A percentile compares a stretch with the other conserved stretches of the same genome.
Evolutionary conservation across 768 basidiomycete species (phyloP).

Genomic region (Amanita pallidorosea): DNA sequence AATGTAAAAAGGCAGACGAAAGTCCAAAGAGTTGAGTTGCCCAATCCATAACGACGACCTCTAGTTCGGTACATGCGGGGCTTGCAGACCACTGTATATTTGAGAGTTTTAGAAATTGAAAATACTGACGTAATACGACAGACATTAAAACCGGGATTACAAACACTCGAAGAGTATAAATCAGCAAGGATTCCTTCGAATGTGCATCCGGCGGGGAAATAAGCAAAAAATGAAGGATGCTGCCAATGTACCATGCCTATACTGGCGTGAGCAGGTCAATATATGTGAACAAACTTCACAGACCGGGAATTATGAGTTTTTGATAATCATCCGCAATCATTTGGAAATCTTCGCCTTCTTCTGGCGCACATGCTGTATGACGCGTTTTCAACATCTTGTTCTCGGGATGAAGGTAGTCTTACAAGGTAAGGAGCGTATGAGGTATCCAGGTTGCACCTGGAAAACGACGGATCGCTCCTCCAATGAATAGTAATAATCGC

Average conservation of each 20-base stretch:
- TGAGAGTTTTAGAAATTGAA: background rate
- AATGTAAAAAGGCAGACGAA: conserved; percentile 49
- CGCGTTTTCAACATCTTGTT: background rate
- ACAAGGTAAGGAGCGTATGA: conserved; percentile 61
- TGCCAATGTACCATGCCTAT: conserved; percentile 85
- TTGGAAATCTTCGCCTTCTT: conserved; percentile 63
- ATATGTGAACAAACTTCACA: background rate
- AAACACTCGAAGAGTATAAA: conserved; percentile 60
- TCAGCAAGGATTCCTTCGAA: conserved; percentile 83
- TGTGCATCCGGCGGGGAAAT: conserved; percentile 70
- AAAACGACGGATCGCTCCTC: conserved; percentile 57
- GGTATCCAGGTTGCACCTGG: conserved; percentile 75
- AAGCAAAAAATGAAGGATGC: conserved; percentile 84
- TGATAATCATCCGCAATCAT: conserved; percentile 72
- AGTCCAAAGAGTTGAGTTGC: conserved; percentile 75
- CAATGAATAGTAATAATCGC: conserved; percentile 74
- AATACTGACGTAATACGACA: conserved; percentile 10
- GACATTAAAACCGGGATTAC: conserved; percentile 88
- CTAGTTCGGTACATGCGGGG: conserved; percentile 88
- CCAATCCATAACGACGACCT: conserved; percentile 88
- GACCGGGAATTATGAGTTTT: conserved; percentile 72
- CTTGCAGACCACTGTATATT: conserved; percentile 67
- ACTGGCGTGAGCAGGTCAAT: background rate
- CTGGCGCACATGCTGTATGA: conserved; percentile 17
- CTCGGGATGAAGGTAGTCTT: conserved; percentile 5